These are phyloP conservation scores for Pleurozium schreberi DNA, from an alignment of 225 moss, liverwort and hornwort species.

Conservation along the genomic window DNA sequence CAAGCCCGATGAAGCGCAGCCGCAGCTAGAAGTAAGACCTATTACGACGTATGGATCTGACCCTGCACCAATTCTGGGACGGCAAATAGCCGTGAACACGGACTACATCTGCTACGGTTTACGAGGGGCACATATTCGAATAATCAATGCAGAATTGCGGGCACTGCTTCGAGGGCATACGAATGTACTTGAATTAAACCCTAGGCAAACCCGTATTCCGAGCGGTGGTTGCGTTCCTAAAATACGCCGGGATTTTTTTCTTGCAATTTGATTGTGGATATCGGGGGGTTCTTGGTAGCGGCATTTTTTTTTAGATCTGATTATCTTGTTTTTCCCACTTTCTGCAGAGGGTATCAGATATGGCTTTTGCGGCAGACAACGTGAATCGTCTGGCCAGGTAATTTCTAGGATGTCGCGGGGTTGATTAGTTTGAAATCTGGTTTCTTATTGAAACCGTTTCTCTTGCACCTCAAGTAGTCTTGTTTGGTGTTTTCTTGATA, in stretches of 20 bases:
- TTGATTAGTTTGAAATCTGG: neutral
- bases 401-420: neutral
- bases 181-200: slow-evolving; percentile 33
- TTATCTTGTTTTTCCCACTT: neutral
- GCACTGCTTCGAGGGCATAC: slow-evolving; percentile 76
- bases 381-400: slow-evolving; percentile 49
- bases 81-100: slow-evolving; percentile 90
- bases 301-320: neutral
- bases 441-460: neutral
- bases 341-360: slow-evolving; percentile 50
- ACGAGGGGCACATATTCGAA: slow-evolving; percentile 65
- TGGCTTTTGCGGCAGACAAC: slow-evolving; percentile 49
- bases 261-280: neutral
- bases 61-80: slow-evolving; percentile 69
- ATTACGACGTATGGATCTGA: slow-evolving; percentile 83
- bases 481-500: neutral
- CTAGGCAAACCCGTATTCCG: neutral
- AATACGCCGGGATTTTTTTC: neutral
- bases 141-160: slow-evolving; percentile 64
- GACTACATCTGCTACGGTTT: slow-evolving; percentile 90
- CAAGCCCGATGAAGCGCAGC: slow-evolving; percentile 73
- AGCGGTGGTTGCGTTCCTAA: neutral
- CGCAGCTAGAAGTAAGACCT: slow-evolving; percentile 75
- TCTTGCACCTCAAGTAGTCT: neutral
- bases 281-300: neutral